Evolutionary conservation across 73 alveolate species (phyloP).

Genomic region (Paramecium caudatum): DNA sequence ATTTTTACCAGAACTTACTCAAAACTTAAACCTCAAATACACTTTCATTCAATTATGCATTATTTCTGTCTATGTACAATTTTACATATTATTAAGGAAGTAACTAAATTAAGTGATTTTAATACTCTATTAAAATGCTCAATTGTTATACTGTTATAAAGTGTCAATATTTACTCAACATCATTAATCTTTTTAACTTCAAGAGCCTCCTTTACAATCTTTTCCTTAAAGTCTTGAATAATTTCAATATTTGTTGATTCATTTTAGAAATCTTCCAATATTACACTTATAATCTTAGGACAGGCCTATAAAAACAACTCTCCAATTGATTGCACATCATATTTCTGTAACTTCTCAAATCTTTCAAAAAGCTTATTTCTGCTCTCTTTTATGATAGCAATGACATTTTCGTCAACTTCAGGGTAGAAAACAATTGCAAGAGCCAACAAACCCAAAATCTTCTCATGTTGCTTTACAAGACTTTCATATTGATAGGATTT

Average conservation of each 20-base stretch:
- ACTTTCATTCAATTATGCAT: background rate
- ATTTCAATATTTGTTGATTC: background rate
- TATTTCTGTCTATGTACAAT: constrained; percentile 15
- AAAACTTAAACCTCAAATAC: background rate
- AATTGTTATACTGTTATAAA: constrained; percentile 10
- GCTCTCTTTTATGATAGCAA: background rate
- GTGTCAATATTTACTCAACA: constrained; percentile 7
- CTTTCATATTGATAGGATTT: constrained; percentile 61
- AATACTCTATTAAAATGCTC: constrained; percentile 35
- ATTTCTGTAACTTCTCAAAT: constrained; percentile 13
- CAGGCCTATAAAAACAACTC: constrained; percentile 8
- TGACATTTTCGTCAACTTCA: background rate
- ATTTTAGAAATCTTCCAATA: background rate
- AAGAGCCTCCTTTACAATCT: background rate
- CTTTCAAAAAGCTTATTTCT: constrained; percentile 34
- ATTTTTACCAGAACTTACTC: constrained; percentile 8
- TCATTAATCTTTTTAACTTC: background rate
- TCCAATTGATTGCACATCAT: constrained; percentile 9
- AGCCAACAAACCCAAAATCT: constrained; percentile 6
- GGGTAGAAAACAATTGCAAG: constrained; percentile 10
- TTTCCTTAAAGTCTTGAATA: background rate
- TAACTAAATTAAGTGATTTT: background rate
- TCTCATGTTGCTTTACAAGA: constrained; percentile 29
- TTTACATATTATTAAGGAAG: constrained; percentile 3
- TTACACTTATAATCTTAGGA: constrained; percentile 16